phyloP scores from a whole-genome alignment of 176 grass and related monocot species.

The Tillandsia leiboldiana region DNA sequence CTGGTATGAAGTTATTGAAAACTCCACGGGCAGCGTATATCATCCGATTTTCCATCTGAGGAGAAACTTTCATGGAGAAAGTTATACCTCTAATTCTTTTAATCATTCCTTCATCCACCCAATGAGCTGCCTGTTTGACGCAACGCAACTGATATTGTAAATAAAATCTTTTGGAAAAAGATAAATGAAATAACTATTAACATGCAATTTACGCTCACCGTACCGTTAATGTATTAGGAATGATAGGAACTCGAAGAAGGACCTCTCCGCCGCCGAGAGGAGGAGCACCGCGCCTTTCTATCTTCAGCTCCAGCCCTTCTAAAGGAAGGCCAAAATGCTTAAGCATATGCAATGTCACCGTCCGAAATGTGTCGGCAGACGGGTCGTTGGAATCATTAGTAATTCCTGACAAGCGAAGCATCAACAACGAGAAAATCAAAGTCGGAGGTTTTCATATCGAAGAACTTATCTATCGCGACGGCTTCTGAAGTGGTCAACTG shows the following conservation, averaged over 20 bases:
- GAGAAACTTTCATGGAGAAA: too few relatives aligned
- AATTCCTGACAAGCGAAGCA: slow-evolving; percentile 45
- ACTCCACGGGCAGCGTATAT: slow-evolving; percentile 72
- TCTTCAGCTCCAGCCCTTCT: slow-evolving; percentile 76
- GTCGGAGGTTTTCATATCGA: not conserved
- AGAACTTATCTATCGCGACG: not conserved
- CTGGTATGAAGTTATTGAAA: slow-evolving; percentile 70
- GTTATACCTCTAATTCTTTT: too few relatives aligned
- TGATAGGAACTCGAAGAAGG: too few relatives aligned
- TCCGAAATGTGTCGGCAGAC: slow-evolving; percentile 62
- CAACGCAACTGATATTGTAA: too few relatives aligned
- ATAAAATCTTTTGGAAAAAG: too few relatives aligned
- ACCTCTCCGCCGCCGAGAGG: slow-evolving; percentile 18
- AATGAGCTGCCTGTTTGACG: too few relatives aligned
- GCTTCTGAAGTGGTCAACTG: too few relatives aligned
- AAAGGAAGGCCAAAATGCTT: slow-evolving; percentile 82
- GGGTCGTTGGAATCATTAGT: slow-evolving; percentile 83
- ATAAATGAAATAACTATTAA: too few relatives aligned
- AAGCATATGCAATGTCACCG: slow-evolving; percentile 76
- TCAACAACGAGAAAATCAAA: not conserved
- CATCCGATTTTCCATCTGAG: slow-evolving; percentile 30
- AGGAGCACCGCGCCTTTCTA: slow-evolving; percentile 64
- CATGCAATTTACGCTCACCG: too few relatives aligned
- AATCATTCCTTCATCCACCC: too few relatives aligned
- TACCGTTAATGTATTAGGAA: too few relatives aligned